Evolutionary conservation across 1,284 basidiomycete species (phyloP).

Genomic region (Leccinum insolens): DNA sequence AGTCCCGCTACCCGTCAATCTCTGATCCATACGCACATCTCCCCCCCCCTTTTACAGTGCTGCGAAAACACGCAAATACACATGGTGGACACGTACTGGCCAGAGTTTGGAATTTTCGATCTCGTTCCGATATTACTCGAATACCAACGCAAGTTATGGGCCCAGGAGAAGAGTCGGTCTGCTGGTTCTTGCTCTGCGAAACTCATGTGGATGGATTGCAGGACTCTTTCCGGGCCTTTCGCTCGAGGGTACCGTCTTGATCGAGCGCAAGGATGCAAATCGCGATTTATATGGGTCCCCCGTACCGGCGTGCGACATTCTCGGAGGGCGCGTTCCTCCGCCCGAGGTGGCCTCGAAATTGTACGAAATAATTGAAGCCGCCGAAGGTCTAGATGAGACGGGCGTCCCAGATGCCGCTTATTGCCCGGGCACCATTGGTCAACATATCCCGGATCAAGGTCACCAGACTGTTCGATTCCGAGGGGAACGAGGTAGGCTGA

Average conservation of each 20-base stretch:
- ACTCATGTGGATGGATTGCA: constrained; percentile 33
- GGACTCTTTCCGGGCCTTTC: constrained; percentile 95
- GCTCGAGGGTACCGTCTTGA: constrained; percentile 92
- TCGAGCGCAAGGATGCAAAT: constrained; percentile 95
- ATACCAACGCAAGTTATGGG: constrained; percentile 81
- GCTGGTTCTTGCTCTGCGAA: not conserved
- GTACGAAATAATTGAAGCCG: constrained; percentile 95
- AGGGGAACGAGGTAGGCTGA: constrained; percentile 35
- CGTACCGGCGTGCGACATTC: constrained; percentile 88
- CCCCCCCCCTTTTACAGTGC: constrained; percentile 46
- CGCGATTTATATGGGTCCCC: constrained; percentile 94
- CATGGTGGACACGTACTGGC: constrained; percentile 92
- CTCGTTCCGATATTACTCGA: constrained; percentile 84
- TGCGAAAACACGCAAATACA: constrained; percentile 89
- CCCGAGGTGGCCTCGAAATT: constrained; percentile 93
- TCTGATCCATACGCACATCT: constrained; percentile 20
- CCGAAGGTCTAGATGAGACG: constrained; percentile 78
- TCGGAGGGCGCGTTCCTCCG: constrained; percentile 91
- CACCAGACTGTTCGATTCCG: constrained; percentile 73
- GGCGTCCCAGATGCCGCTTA: constrained; percentile 82
- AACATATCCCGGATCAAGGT: constrained; percentile 56
- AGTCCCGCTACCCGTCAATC: constrained; percentile 36
- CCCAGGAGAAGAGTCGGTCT: constrained; percentile 3
- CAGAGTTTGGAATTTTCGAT: constrained; percentile 89
- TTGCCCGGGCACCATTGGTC: constrained; percentile 69